Evolutionary conservation across 805 yeast species (phyloP).

Genomic region (Torulaspora gathmanii): DNA sequence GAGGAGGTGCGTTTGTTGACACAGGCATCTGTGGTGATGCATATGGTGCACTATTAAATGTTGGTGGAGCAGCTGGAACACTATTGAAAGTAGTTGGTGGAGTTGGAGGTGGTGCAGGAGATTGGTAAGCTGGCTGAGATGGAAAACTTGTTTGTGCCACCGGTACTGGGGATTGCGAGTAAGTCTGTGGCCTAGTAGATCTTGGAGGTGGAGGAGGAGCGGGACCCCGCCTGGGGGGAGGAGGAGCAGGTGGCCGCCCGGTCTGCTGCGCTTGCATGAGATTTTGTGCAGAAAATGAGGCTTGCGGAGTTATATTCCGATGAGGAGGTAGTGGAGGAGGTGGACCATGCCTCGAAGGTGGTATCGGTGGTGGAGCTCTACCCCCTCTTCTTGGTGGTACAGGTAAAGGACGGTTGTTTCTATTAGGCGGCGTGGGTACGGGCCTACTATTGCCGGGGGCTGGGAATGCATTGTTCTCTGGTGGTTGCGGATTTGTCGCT

Average conservation of each 20-base stretch:
- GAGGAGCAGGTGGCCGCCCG: conserved; percentile 21
- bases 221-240: conserved; percentile 33
- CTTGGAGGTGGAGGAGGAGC: conserved; percentile 32
- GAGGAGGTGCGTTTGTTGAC: conserved; percentile 15
- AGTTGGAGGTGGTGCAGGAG: conserved; percentile 27
- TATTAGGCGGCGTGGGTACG: conserved; percentile 21
- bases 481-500: conserved; percentile 9
- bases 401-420: conserved; percentile 21
- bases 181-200: conserved; percentile 3
- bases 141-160: conserved; percentile 18
- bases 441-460: conserved; percentile 16
- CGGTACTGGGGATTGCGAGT: conserved; percentile 9
- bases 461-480: conserved; percentile 10
- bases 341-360: conserved; percentile 25
- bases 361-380: conserved; percentile 23
- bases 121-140: conserved; percentile 12
- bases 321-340: conserved; percentile 27
- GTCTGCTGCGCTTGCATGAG: conserved; percentile 9
- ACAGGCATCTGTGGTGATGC: conserved; percentile 14
- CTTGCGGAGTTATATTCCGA: conserved; percentile 12
- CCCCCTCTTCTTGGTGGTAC: conserved; percentile 17
- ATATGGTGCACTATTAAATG: conserved; percentile 11
- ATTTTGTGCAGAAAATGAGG: conserved; percentile 9
- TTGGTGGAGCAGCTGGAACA: conserved; percentile 17
- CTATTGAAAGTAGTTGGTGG: conserved; percentile 17